A percentile compares a stretch with the other conserved stretches of the same genome.
Conservation (phyloP, 495 filamentous ascomycete genomes). For the Aspergillus biplanus region DNA sequence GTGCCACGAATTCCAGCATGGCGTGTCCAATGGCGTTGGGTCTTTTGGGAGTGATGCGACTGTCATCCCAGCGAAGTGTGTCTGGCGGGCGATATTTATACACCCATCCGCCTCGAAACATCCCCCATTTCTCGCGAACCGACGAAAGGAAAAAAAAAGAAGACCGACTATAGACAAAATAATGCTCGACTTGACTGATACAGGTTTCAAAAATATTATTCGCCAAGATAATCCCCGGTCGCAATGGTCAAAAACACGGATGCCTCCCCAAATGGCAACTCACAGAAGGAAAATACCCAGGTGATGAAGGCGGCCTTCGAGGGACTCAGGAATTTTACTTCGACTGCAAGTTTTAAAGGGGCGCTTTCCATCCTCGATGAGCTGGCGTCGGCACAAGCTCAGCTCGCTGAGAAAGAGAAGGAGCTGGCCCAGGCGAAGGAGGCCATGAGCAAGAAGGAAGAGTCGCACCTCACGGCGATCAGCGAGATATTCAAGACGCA, state of each 20-base stretch:
- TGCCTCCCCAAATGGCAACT: slow-evolving; percentile 4
- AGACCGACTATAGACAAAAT: too few relatives aligned
- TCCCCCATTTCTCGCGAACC: too few relatives aligned
- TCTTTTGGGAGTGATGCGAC: slow-evolving; percentile 3
- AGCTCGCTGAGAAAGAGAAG: slow-evolving; percentile 10
- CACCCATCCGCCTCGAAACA: too few relatives aligned
- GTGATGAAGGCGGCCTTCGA: slow-evolving; percentile 1
- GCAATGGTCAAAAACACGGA: slow-evolving; percentile 2
- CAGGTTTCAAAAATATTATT: not conserved
- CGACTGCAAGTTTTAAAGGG: not conserved
- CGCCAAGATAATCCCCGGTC: not conserved
- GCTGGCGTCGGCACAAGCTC: not conserved
- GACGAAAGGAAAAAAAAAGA: too few relatives aligned
- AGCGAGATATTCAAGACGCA: slow-evolving; percentile 12
- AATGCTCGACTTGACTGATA: too few relatives aligned
- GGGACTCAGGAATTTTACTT: not conserved
- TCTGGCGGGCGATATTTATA: not conserved
- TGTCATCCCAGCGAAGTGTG: not conserved
- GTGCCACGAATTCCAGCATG: not conserved
- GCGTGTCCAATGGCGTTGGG: slow-evolving; percentile 1
- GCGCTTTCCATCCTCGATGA: slow-evolving; percentile 3
- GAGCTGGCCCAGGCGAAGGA: slow-evolving; percentile 10
- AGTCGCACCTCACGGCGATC: slow-evolving; percentile 7
- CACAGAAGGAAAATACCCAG: slow-evolving; percentile 6
- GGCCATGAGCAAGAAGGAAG: not conserved